Percentiles rank a stretch among this genome's conserved stretches.
These are phyloP conservation scores for Limonium bicolor DNA, from an alignment of 148 eudicot genomes.

Conservation along the genomic window DNA sequence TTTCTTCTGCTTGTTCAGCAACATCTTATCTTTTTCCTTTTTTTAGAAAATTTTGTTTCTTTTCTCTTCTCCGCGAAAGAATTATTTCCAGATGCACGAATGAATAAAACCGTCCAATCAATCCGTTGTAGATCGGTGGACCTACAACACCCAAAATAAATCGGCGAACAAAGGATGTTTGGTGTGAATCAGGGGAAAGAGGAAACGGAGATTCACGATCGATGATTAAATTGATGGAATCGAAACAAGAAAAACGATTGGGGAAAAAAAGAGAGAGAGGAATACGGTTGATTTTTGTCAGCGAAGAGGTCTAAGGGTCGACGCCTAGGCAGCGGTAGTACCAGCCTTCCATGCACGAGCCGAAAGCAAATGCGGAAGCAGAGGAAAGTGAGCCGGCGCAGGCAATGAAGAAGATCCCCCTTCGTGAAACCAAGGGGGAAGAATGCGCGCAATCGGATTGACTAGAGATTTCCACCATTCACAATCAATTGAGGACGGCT, in stretches of 20 bases:
- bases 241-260: background rate
- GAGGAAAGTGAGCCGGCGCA: constrained; percentile 1
- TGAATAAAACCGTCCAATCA: background rate
- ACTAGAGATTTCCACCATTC: constrained; percentile 16
- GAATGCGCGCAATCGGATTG: background rate
- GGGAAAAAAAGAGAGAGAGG: background rate
- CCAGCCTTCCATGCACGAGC: constrained; percentile 46
- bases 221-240: background rate
- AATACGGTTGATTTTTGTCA: no score
- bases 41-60: background rate
- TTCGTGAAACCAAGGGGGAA: background rate
- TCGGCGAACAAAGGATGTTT: no score
- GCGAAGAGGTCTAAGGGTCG: constrained; percentile 12
- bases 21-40: constrained; percentile 9
- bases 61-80: background rate
- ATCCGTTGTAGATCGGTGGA: background rate
- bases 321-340: constrained; percentile 39
- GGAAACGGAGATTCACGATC: background rate
- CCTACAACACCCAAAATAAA: background rate
- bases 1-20: constrained; percentile 26
- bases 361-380: constrained; percentile 19
- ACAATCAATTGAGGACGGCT: constrained; percentile 2
- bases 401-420: constrained; percentile 5
- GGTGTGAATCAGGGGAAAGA: background rate
- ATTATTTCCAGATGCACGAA: background rate